Evolutionary conservation across 345 rosid genomes (phyloP).

Genomic region (Populus alba): DNA sequence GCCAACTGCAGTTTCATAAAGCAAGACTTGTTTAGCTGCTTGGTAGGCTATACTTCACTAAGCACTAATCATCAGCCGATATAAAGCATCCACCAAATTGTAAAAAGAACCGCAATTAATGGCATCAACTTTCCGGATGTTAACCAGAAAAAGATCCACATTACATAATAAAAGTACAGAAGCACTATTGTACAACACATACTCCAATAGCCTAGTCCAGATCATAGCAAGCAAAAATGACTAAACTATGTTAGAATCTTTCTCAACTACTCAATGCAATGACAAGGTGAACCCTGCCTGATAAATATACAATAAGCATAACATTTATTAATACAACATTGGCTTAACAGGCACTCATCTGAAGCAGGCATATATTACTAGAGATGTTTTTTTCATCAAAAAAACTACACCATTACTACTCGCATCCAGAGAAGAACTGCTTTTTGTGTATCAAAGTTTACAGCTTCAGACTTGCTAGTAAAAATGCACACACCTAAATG

Average conservation of each 20-base stretch:
- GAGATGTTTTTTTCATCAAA: background rate
- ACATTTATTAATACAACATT: background rate
- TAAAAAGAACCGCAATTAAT: no score
- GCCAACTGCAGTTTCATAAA: constrained; percentile 52
- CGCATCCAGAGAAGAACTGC: background rate
- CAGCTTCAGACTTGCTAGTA: constrained; percentile 5
- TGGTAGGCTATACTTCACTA: background rate
- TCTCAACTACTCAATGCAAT: no score
- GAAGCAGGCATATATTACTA: background rate
- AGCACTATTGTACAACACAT: no score
- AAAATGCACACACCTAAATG: background rate
- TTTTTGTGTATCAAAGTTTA: background rate
- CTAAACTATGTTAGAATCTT: no score
- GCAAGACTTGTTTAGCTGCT: constrained; percentile 1
- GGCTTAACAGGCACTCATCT: background rate
- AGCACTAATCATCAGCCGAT: background rate
- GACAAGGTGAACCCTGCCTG: no score
- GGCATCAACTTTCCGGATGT: no score
- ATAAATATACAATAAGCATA: no score
- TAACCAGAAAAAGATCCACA: no score
- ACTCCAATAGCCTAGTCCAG: no score
- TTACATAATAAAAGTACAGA: no score
- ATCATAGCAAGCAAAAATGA: no score
- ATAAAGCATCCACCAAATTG: background rate
- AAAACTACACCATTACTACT: background rate